A percentile compares a stretch with the other conserved stretches of the same genome.
Conservation (phyloP, 768 basidiomycete genomes). For the Phaeotremella skinneri region DNA sequence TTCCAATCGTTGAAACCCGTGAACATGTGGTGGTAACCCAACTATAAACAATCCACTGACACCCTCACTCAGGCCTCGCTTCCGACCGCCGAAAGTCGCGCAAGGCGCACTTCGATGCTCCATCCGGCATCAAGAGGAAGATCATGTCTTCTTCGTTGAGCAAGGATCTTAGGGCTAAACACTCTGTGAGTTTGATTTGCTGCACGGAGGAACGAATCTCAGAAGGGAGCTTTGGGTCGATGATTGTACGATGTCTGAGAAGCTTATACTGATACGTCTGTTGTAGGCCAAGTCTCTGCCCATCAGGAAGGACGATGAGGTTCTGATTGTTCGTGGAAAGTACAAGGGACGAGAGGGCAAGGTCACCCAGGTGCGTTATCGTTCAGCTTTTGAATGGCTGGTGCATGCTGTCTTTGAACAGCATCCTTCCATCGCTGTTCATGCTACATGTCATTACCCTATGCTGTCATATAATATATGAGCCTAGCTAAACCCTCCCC, state of each 20-base stretch:
- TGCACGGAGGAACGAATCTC: neutral
- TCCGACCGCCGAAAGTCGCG: slow-evolving; percentile 84
- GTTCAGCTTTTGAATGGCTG: neutral
- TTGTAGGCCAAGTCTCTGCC: slow-evolving; percentile 81
- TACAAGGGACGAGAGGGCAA: slow-evolving; percentile 99
- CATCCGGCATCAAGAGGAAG: slow-evolving; percentile 90
- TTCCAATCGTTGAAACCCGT: no score
- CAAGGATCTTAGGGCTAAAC: slow-evolving; percentile 88
- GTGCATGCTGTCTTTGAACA: neutral
- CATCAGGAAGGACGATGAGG: slow-evolving; percentile 97
- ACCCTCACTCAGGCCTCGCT: slow-evolving; percentile 42
- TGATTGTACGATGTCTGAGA: no score
- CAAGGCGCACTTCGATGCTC: slow-evolving; percentile 95
- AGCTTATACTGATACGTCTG: slow-evolving; percentile 2
- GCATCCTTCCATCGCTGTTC: neutral
- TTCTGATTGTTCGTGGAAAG: slow-evolving; percentile 91
- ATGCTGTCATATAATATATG: neutral
- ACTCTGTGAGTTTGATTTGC: slow-evolving; percentile 65
- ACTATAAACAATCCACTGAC: slow-evolving; percentile 10
- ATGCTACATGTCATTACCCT: neutral
- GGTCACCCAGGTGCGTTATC: slow-evolving; percentile 62
- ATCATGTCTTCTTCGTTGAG: slow-evolving; percentile 96
- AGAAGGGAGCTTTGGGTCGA: no score
- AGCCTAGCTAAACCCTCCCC: neutral
- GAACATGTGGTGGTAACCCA: no score